Base-by-base conservation (phyloP, 208 protist species). In the Acanthamoeba castellanii region DNA sequence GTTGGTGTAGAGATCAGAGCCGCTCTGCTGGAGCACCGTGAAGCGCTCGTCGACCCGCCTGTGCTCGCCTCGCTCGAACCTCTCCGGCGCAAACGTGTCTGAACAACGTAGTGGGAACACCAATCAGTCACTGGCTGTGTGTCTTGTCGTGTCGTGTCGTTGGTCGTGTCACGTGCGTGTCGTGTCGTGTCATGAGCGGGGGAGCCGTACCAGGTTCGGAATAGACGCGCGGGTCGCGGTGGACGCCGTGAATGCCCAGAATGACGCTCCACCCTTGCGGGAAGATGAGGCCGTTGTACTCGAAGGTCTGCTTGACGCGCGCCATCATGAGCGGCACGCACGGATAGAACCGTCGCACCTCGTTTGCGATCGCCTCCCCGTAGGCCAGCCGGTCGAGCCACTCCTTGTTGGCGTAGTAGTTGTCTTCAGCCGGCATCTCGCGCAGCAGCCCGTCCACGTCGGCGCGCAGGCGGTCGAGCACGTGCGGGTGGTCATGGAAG, bases 311-410 rank as follows among this genome's bases (percentile, higher is more conserved):
- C 42, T 59, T 52, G n/a, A 88, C 81, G 32, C 81, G 81, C 52
- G 42, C 81, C 47, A 61, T 64, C 81, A 88, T 64, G 22, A 88
- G 81, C 42, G 81, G 81, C 25, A 88, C 52, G 42, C 81, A 88
- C 27, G 81, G 81, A 27, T 88, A 88, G 81, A 88, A 88, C 25
- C 81, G 81, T 50, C 52, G 20, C n/a, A 88, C 81, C 81, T 88
- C 81, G 47, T 61, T 88, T 1, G 52, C 52, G 52, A 88, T 64
- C 52, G n/a, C 20, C 52, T 59, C 81, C 0, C 81, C 42, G 25
- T 88, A 88, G 27, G 42, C 14, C 45, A 88, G 42, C 27, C n/a
- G 47, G n/a, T 88, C 81, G n/a, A 88, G 81, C 42, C 42, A 88
- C 52, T 52, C 81, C 42, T 52, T 64, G 81, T 88, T 61, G 47